Evolutionary conservation across 495 filamentous ascomycete genomes (phyloP), one percentile per base, ranked within the genome.

Genomic region (Aspergillus nidulans): DNA sequence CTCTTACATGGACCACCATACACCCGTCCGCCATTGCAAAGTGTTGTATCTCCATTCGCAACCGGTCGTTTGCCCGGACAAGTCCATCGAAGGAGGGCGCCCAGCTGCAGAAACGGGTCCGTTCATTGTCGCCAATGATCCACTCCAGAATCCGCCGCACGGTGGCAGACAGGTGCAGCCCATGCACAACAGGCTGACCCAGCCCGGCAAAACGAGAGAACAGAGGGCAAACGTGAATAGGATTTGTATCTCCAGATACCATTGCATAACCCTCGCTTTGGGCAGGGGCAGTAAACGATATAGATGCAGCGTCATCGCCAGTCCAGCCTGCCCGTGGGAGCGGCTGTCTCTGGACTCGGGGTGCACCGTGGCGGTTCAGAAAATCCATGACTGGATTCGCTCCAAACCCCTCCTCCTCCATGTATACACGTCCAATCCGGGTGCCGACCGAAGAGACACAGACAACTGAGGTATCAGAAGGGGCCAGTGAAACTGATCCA

Each of bases 311-410:
- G n/a, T n/a, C 16, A 19, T 28, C 36, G 18, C 36, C 38, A 25
- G 20, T 19, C 12, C 21, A 23, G 23, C 26, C 25, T 13, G 51
- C 8, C 3, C n/a, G 19, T 16, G 8, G 39, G 15, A 53, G 40
- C 5, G 6, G 4, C 24, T 53, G 41, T 5, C 23, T 12, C 13
- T 26, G 18, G 8, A n/a, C 20, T 15, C 16, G 26, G 4, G 40
- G 39, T 7, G 25, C 15, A 0, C 51, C 51, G 40, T 43, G 51
- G 6, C 51, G 51, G 15, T 15, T 5, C 15, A 53, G 51, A 28
- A 53, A 53, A 36, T 53, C 51, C 24, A 41, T 16, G 9, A 53
- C 40, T 9, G 51, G 51, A n/a, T 53, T 53, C n/a, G 21, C 30
- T 15, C 30, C 10, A 36, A 6, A 45, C 16, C 43, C 24, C 3